Evolutionary conservation across 345 rosid genomes (phyloP).

Genomic region (Toxicodendron radicans): DNA sequence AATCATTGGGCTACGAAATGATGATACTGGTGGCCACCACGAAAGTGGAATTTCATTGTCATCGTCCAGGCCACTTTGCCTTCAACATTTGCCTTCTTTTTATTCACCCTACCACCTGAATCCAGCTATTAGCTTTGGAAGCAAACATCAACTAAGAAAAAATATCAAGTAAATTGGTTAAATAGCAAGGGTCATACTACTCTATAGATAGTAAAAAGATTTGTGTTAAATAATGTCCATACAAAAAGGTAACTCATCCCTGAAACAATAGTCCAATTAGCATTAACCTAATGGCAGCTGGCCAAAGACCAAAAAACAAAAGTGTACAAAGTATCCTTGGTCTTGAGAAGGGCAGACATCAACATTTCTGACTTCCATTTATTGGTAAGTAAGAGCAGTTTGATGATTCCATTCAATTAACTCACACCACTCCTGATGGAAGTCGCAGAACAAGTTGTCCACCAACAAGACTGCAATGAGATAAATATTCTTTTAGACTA

Average conservation of each 20-base stretch:
- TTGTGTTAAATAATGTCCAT: not conserved
- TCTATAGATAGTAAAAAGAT: no score
- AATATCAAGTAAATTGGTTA: no score
- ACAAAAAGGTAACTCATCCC: no score
- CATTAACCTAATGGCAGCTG: no score
- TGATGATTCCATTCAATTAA: not conserved
- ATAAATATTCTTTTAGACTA: not conserved
- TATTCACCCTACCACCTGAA: not conserved
- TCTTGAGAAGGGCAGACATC: not conserved
- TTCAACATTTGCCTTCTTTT: not conserved
- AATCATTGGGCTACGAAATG: no score
- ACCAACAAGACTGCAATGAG: conserved; percentile 62
- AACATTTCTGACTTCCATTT: not conserved
- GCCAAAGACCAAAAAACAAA: no score
- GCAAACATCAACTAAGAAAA: no score
- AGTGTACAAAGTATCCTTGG: not conserved
- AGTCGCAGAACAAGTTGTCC: conserved; percentile 91
- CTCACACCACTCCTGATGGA: conserved; percentile 80
- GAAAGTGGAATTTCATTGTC: not conserved
- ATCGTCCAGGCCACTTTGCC: not conserved
- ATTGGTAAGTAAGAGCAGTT: not conserved
- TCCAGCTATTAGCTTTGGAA: no score
- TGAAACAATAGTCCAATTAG: no score
- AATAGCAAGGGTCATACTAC: no score
- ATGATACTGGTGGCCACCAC: no score